Percentiles rank a stretch among this genome's conserved stretches.
Evolutionary conservation across 2,329 filamentous ascomycete genomes (phyloP).

Genomic region (Monosporascus sp.): DNA sequence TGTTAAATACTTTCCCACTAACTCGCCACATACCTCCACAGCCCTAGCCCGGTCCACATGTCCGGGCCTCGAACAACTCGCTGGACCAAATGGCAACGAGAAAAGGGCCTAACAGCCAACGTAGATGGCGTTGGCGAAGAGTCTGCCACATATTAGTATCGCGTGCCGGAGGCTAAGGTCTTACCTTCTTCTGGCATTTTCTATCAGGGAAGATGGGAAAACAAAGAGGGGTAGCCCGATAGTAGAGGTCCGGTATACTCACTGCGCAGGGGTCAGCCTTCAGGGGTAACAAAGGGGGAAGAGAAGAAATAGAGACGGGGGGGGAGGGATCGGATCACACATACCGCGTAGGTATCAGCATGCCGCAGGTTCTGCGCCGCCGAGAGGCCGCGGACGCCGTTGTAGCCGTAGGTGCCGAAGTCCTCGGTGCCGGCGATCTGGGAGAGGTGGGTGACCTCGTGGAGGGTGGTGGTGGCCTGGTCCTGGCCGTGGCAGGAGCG

Average conservation of each 20-base stretch:
- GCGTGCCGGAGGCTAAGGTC: no score
- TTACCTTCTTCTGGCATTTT: no score
- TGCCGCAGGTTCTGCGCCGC: constrained; percentile 50
- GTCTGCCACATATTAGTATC: not conserved
- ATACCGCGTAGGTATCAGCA: constrained; percentile 50
- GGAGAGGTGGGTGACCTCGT: constrained; percentile 61
- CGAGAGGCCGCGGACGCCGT: constrained; percentile 43
- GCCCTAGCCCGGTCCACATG: no score
- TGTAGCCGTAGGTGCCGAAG: constrained; percentile 36
- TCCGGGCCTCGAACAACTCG: not conserved
- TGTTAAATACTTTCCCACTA: no score
- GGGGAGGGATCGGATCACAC: no score
- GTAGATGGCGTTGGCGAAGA: constrained; percentile 31
- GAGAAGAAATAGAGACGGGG: no score
- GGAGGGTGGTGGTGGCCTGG: constrained; percentile 58
- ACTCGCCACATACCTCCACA: no score
- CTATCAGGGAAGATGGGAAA: constrained; percentile 8
- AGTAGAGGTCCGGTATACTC: no score
- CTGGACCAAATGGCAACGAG: not conserved
- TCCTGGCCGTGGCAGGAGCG: constrained; percentile 58
- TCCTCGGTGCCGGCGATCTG: constrained; percentile 55
- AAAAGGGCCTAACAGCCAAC: constrained; percentile 31
- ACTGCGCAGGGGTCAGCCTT: no score
- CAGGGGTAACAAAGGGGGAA: no score
- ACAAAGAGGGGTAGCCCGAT: constrained; percentile 4